These are phyloP conservation scores for Mayamaea pseudoterrestris DNA, from an alignment of 108 stramenopile genomes.

Conservation along the genomic window DNA sequence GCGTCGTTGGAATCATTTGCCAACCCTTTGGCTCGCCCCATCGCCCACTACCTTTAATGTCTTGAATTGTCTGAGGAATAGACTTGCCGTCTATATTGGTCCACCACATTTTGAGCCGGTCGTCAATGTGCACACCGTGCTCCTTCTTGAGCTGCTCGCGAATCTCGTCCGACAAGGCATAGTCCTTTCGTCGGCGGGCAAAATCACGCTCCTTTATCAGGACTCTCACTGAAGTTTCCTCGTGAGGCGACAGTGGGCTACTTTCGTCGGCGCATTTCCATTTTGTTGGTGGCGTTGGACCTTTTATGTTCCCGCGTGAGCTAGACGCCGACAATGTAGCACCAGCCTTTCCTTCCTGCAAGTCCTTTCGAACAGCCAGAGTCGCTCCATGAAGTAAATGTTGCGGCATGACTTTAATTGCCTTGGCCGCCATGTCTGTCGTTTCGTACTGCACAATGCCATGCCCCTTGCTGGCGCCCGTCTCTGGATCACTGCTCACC, in stretches of 20 bases:
- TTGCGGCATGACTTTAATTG: slow-evolving; percentile 68
- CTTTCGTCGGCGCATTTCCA: slow-evolving; percentile 77
- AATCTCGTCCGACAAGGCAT: slow-evolving; percentile 49
- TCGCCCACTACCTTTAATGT: slow-evolving; percentile 68
- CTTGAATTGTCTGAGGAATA: slow-evolving; percentile 45
- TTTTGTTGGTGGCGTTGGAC: slow-evolving; percentile 28
- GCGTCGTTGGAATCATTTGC: slow-evolving; percentile 72
- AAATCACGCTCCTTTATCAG: slow-evolving; percentile 54
- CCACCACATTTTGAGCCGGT: slow-evolving; percentile 79
- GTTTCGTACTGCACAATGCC: slow-evolving; percentile 80
- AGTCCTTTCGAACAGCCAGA: slow-evolving; percentile 68
- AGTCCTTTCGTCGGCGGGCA: slow-evolving; percentile 44
- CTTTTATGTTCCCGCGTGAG: not conserved
- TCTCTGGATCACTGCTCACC: slow-evolving; percentile 42
- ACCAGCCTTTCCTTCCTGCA: slow-evolving; percentile 35
- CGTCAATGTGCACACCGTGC: slow-evolving; percentile 60
- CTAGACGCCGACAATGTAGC: slow-evolving; percentile 6
- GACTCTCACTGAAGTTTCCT: slow-evolving; percentile 18
- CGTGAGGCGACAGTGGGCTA: slow-evolving; percentile 27
- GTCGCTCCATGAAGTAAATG: slow-evolving; percentile 49
- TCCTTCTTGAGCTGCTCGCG: slow-evolving; percentile 53
- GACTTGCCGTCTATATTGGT: slow-evolving; percentile 36
- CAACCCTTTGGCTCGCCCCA: slow-evolving; percentile 51
- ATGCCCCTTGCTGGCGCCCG: slow-evolving; percentile 57
- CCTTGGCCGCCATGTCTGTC: slow-evolving; percentile 44